These are phyloP conservation scores for Pseudopyricularia cyperi DNA, from an alignment of 2,329 filamentous ascomycete genomes.

Conservation along the genomic window DNA sequence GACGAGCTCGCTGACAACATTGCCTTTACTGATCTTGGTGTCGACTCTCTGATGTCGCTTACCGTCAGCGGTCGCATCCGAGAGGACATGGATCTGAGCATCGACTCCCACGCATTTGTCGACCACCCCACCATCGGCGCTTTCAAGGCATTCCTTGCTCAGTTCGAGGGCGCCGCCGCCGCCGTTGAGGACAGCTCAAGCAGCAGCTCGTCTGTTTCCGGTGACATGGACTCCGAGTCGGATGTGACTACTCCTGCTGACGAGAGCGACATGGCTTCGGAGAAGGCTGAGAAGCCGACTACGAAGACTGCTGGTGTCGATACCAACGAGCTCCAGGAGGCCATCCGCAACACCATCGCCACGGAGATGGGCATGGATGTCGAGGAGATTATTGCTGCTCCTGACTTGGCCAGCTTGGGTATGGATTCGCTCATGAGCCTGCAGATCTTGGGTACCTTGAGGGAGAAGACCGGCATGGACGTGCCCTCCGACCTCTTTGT, in stretches of 20 bases:
- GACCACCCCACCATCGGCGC: constrained; percentile 40
- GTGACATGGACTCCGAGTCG: constrained; percentile 33
- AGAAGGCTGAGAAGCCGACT: constrained; percentile 23
- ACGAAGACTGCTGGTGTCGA: constrained; percentile 15
- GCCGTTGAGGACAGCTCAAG: constrained; percentile 18
- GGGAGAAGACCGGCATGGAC: constrained; percentile 38
- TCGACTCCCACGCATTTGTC: constrained; percentile 38
- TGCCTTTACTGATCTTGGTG: constrained; percentile 42
- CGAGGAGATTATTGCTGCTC: constrained; percentile 43
- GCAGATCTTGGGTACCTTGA: constrained; percentile 39
- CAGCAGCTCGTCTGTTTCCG: constrained; percentile 27
- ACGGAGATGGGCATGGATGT: constrained; percentile 60
- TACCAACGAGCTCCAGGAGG: constrained; percentile 29
- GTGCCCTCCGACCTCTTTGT: constrained; percentile 49
- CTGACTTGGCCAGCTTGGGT: constrained; percentile 40
- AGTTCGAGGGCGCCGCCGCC: constrained; percentile 19
- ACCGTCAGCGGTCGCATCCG: constrained; percentile 43
- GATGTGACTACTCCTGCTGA: constrained; percentile 39
- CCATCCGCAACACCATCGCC: constrained; percentile 55
- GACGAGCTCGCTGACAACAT: constrained; percentile 44
- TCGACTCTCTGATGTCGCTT: constrained; percentile 49
- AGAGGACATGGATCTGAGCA: constrained; percentile 42
- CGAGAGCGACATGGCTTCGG: constrained; percentile 34
- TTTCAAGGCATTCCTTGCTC: constrained; percentile 31
- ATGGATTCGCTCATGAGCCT: constrained; percentile 48